Percentiles rank a stretch among this genome's conserved stretches.
Evolutionary conservation across 805 yeast genomes (phyloP).

Genomic region (Kockiozyma suomiensis): DNA sequence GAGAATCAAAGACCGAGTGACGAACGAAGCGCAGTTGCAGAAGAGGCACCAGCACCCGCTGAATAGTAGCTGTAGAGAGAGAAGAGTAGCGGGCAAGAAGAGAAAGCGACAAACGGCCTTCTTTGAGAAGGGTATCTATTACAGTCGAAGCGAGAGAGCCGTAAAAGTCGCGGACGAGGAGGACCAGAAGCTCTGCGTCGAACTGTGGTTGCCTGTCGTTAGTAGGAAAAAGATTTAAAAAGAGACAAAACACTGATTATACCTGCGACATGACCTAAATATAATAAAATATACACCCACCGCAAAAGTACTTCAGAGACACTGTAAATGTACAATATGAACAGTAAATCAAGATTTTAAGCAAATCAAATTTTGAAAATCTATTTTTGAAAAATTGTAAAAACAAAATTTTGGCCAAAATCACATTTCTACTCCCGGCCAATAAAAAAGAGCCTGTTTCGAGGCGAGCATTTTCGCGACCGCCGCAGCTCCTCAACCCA

Average conservation of each 20-base stretch:
- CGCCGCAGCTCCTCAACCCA: background rate
- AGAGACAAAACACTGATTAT: background rate
- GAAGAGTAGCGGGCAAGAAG: slow-evolving; percentile 55
- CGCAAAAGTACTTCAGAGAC: no score
- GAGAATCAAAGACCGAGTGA: slow-evolving; percentile 50
- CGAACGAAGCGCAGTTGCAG: slow-evolving; percentile 77
- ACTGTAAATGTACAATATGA: no score
- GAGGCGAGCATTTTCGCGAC: slow-evolving; percentile 8
- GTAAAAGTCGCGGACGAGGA: slow-evolving; percentile 44
- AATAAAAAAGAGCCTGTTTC: slow-evolving; percentile 12
- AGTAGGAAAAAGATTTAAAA: background rate
- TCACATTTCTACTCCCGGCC: slow-evolving; percentile 1
- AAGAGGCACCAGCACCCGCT: slow-evolving; percentile 70
- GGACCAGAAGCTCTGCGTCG: slow-evolving; percentile 27
- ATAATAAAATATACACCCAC: no score
- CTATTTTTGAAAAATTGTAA: no score
- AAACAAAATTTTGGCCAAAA: no score
- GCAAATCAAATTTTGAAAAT: no score
- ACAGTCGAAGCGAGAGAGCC: slow-evolving; percentile 76
- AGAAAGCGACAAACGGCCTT: slow-evolving; percentile 63
- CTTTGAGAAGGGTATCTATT: slow-evolving; percentile 60
- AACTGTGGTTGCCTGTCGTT: slow-evolving; percentile 3
- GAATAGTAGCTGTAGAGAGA: slow-evolving; percentile 55
- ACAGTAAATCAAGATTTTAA: no score
- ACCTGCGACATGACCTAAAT: slow-evolving; percentile 22